These are phyloP conservation scores for Narthecium ossifragum DNA, from an alignment of 106 monocot genomes.

Conservation along the genomic window DNA sequence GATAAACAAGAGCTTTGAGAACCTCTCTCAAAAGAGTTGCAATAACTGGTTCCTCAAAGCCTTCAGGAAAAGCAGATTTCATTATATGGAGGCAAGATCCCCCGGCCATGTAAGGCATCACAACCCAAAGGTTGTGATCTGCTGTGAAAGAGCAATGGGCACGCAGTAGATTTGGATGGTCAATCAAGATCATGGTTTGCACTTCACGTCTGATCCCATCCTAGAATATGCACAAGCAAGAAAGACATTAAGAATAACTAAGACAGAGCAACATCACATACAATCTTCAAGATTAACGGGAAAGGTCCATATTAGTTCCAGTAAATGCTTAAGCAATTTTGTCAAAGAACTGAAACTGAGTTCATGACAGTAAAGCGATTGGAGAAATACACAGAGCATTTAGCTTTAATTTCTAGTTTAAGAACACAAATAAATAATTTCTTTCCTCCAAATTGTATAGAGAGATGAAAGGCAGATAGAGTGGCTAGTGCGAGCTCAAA, in stretches of 20 bases:
- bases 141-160: conserved; percentile 90
- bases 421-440: too few species aligned
- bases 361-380: too few species aligned
- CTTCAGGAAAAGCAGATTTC: conserved; percentile 74
- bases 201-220: conserved; percentile 96
- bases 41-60: conserved; percentile 92
- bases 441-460: too few species aligned
- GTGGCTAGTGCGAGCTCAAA: too few species aligned
- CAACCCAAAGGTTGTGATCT: conserved; percentile 75
- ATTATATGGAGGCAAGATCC: conserved; percentile 97
- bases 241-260: background rate
- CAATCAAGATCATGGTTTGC: conserved; percentile 77
- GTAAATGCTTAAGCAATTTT: background rate
- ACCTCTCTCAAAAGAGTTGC: conserved; percentile 82
- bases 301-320: background rate
- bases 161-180: conserved; percentile 84
- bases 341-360: background rate
- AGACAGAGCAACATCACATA: background rate
- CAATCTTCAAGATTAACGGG: background rate
- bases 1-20: conserved; percentile 94
- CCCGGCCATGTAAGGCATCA: conserved; percentile 94
- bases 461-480: too few species aligned
- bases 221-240: conserved; percentile 25
- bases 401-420: too few species aligned
- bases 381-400: too few species aligned